Base-by-base conservation (phyloP, 169 alveolate genomes). In the Perkinsus olseni region DNA sequence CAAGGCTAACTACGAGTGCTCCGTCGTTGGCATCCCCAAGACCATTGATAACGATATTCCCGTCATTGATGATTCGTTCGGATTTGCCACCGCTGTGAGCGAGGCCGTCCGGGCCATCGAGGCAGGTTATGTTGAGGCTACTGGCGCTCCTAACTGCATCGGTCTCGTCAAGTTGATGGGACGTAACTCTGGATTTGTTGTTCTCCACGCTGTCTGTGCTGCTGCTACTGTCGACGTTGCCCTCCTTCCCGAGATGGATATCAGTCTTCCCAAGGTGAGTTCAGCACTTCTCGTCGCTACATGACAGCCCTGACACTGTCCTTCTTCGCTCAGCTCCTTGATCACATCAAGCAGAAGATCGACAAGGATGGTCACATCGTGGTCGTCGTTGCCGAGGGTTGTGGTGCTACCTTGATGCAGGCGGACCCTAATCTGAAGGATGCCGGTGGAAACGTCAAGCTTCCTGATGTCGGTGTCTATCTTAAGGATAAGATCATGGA, bases 21-120 rank as follows among this genome's bases (percentile, higher is more conserved):
- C 96, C 51, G 93, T 97, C 31, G 96, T 94, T 8, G 98, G 99
- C 39, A 96, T 98, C n/a, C 98, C 99, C 0, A 98, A 98, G 94
- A 97, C 98, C 34, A 98, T 98, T 37, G 99, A 98, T 94, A 98
- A 98, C 93, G 99, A 98, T 95, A 97, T 98, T 94, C 98, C 98
- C 21, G 93, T 98, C 38, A 96, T 98, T 48, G 99, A 98, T 94
- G 95, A 96, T 91, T 95, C 97, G 36, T 97, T 97, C 94, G 99
- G 99, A 51, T 97, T 96, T 92, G 96, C 95, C 92, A 96, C 98
- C 37, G 96, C 98, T 21, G 96, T 96, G 34, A 97, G 95, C 82
- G 98, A 95, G 74, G 96, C 97, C 39, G 96, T 95, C 40, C 94
- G 95, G 50, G 97, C 97, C 62, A 97, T 97, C 45, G 94, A 94